phyloP scores from a whole-genome alignment of 495 filamentous ascomycete genomes.

The Tuber aestivum region DNA sequence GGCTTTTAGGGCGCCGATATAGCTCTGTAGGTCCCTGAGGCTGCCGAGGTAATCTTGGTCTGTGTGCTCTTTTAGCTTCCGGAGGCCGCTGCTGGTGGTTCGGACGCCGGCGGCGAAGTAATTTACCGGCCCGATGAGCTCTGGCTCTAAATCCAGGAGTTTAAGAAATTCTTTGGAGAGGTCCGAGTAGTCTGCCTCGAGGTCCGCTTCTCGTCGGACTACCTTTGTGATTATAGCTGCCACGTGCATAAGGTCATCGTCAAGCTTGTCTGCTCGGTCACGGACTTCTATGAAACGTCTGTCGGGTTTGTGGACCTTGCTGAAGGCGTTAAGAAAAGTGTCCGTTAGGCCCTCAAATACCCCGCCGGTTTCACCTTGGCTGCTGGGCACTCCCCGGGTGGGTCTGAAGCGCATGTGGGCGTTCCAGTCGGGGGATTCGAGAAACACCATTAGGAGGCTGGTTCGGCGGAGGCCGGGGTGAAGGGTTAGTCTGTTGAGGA shows the following conservation, averaged over 20 bases:
- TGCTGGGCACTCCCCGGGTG: conserved; percentile 50
- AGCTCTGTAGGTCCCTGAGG: conserved; percentile 87
- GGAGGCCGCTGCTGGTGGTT: conserved; percentile 68
- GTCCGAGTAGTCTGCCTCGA: conserved; percentile 83
- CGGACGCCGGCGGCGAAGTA: conserved; percentile 81
- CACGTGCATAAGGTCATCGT: conserved; percentile 86
- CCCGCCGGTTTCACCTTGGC: conserved; percentile 49
- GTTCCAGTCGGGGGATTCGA: conserved; percentile 94
- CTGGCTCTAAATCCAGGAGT: conserved; percentile 80
- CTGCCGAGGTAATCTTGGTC: conserved; percentile 92
- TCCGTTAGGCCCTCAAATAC: conserved; percentile 93
- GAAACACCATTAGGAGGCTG: conserved; percentile 72
- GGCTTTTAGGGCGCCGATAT: conserved; percentile 72
- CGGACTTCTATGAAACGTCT: conserved; percentile 88
- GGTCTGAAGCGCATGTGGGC: conserved; percentile 78
- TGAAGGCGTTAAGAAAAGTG: conserved; percentile 95
- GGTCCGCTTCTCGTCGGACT: conserved; percentile 76
- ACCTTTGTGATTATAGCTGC: conserved; percentile 90
- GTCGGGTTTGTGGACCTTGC: conserved; percentile 91
- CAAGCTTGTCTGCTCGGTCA: conserved; percentile 89
- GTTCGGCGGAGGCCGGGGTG: conserved; percentile 87
- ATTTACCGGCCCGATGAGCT: conserved; percentile 70
- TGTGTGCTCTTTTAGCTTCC: conserved; percentile 76
- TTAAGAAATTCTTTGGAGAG: conserved; percentile 90
- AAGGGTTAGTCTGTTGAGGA: conserved; percentile 75